Percentiles rank a stretch among this genome's conserved stretches.
Evolutionary conservation across 1,139 yeast species (phyloP).

Genomic region (Geotrichum reessii): DNA sequence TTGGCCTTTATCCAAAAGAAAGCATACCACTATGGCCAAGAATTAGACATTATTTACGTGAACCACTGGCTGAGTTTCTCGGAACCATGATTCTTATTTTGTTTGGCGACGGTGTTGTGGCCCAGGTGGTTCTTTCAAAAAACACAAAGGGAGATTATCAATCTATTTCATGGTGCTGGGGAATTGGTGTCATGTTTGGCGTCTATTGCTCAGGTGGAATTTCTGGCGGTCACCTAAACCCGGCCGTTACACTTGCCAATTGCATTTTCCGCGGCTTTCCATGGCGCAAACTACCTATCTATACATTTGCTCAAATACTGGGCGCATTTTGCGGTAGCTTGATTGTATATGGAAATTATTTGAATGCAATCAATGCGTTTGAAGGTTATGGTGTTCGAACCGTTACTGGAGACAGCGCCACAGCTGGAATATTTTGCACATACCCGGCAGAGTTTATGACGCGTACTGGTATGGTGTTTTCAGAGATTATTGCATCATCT

Average conservation of each 20-base stretch:
- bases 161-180: slow-evolving; percentile 46
- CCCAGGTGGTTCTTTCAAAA: slow-evolving; percentile 39
- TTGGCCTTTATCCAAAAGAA: slow-evolving; percentile 7
- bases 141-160: slow-evolving; percentile 40
- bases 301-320: slow-evolving; percentile 30
- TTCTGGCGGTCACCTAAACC: slow-evolving; percentile 36
- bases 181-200: slow-evolving; percentile 48
- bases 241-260: slow-evolving; percentile 33
- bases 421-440: slow-evolving; percentile 45
- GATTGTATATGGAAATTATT: slow-evolving; percentile 31
- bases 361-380: slow-evolving; percentile 27
- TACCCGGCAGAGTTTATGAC: slow-evolving; percentile 41
- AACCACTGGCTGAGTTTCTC: slow-evolving; percentile 43
- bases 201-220: slow-evolving; percentile 33
- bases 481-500: slow-evolving; percentile 44
- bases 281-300: slow-evolving; percentile 31
- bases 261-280: slow-evolving; percentile 33
- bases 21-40: slow-evolving; percentile 22
- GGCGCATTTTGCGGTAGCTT: slow-evolving; percentile 32
- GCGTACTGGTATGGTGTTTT: slow-evolving; percentile 42
- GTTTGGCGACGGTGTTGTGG: slow-evolving; percentile 45
- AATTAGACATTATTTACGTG: slow-evolving; percentile 25
- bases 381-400: slow-evolving; percentile 31
- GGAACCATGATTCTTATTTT: slow-evolving; percentile 43
- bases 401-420: slow-evolving; percentile 30